These are phyloP conservation scores for Chaetomiaceae sp. DNA, from an alignment of 2,329 filamentous ascomycete species.

Conservation along the genomic window DNA sequence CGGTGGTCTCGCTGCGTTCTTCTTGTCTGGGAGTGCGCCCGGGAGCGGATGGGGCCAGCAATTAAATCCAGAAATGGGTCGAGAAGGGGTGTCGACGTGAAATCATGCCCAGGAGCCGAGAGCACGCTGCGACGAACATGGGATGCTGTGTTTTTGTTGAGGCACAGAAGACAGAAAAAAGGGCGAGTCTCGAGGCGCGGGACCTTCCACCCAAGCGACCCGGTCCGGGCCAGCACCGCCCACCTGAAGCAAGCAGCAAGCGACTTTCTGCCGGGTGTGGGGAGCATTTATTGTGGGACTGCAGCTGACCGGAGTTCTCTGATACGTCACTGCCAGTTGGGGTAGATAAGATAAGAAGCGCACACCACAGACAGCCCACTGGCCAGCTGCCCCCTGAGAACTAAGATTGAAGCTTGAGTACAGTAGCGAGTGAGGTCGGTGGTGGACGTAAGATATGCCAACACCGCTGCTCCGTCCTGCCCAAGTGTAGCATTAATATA, in stretches of 20 bases:
- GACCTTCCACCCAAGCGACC: slow-evolving; percentile 3
- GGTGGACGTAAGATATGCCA: too few relatives aligned
- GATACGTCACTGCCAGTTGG: slow-evolving; percentile 23
- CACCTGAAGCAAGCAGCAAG: neutral
- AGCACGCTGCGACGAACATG: neutral
- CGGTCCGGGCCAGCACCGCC: slow-evolving; percentile 7
- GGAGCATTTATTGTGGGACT: slow-evolving; percentile 5
- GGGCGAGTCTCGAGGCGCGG: slow-evolving; percentile 6
- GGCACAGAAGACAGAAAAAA: slow-evolving; percentile 13
- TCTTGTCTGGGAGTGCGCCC: too few relatives aligned
- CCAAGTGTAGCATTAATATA: too few relatives aligned
- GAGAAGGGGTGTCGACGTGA: neutral
- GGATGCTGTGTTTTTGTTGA: slow-evolving; percentile 5
- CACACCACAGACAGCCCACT: too few relatives aligned
- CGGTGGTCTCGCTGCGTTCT: neutral
- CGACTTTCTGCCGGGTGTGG: slow-evolving; percentile 18
- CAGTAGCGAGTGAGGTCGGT: too few relatives aligned
- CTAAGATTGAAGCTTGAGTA: too few relatives aligned
- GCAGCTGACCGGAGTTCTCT: slow-evolving; percentile 12
- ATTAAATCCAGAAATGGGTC: slow-evolving; percentile 1
- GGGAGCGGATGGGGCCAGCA: too few relatives aligned
- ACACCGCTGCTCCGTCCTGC: too few relatives aligned
- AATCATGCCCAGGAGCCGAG: slow-evolving; percentile 10
- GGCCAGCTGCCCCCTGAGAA: too few relatives aligned
- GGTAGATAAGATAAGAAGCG: slow-evolving; percentile 24